Percentiles rank a stretch among this genome's conserved stretches.
Conservation (phyloP, 306 rosid species). For the Vigna radiata region DNA sequence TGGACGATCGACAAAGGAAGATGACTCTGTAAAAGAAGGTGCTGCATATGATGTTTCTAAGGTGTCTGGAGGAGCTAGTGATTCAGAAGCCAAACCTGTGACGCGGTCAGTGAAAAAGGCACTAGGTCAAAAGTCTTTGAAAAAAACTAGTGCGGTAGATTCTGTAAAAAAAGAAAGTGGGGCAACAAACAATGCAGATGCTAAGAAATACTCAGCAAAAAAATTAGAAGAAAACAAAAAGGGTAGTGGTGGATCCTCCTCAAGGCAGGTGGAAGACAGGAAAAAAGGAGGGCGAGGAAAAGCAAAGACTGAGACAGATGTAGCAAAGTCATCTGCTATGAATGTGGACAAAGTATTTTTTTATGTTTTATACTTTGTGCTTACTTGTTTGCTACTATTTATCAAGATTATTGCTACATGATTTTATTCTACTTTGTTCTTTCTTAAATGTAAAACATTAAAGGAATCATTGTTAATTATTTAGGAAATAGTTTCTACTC, state of each 20-base stretch:
- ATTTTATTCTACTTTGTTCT: constrained; percentile 24
- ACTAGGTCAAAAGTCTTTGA: constrained; percentile 51
- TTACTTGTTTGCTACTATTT: constrained; percentile 28
- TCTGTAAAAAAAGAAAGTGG: constrained; percentile 59
- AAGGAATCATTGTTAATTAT: constrained; percentile 39
- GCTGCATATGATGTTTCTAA: constrained; percentile 55
- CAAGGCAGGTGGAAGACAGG: constrained; percentile 61
- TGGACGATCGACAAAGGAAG: constrained; percentile 60
- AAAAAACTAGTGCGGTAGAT: constrained; percentile 51
- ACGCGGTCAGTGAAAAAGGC: constrained; percentile 58
- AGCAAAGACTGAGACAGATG: constrained; percentile 49
- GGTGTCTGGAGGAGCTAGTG: constrained; percentile 63
- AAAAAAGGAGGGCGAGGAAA: constrained; percentile 57
- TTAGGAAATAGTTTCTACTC: constrained; percentile 60
- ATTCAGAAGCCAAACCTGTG: constrained; percentile 64
- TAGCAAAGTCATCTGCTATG: constrained; percentile 51
- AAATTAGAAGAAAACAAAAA: constrained; percentile 60
- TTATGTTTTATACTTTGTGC: constrained; percentile 27
- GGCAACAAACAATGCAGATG: constrained; percentile 56
- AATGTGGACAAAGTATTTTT: constrained; percentile 62
- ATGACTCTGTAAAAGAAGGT: constrained; percentile 50
- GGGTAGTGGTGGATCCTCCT: constrained; percentile 56
- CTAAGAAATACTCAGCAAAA: constrained; percentile 62
- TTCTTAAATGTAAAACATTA: not conserved
- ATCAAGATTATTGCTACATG: not conserved